phyloP scores from a whole-genome alignment of 257 asterid genomes.

The Solanum neorickii region DNA sequence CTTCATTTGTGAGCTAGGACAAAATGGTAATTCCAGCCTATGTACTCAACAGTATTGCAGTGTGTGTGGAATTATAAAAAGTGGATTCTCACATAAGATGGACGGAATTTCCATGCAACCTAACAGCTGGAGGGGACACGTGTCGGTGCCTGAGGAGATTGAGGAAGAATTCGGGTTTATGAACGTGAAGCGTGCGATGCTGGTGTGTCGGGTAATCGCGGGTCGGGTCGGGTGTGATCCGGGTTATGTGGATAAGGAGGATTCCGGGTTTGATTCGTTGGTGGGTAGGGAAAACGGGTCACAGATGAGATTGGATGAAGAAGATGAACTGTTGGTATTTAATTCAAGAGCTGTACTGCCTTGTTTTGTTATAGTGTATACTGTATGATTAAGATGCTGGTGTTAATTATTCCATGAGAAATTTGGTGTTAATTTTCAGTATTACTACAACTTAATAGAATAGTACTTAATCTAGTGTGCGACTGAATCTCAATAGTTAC shows the following conservation, averaged over 20 bases:
- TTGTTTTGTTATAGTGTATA: constrained; percentile 77
- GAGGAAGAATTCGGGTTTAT: constrained; percentile 82
- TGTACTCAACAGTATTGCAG: constrained; percentile 64
- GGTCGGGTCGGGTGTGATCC: constrained; percentile 66
- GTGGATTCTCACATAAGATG: constrained; percentile 70
- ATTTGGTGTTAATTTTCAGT: background rate
- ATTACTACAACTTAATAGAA: background rate
- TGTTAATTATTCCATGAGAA: background rate
- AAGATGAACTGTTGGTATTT: constrained; percentile 66
- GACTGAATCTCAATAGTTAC: background rate
- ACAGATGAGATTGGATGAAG: constrained; percentile 26
- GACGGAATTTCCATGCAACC: constrained; percentile 70
- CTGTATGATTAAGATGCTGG: constrained; percentile 18
- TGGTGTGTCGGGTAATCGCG: constrained; percentile 77
- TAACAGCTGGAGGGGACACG: constrained; percentile 72
- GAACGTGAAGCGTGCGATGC: constrained; percentile 63
- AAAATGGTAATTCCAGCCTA: constrained; percentile 22
- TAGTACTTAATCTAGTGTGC: background rate
- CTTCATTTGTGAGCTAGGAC: constrained; percentile 46
- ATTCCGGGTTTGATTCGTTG: constrained; percentile 55
- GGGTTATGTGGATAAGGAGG: constrained; percentile 25
- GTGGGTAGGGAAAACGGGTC: constrained; percentile 35
- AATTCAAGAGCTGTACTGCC: constrained; percentile 91
- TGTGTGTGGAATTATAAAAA: constrained; percentile 54
- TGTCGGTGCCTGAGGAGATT: constrained; percentile 58